phyloP scores from a whole-genome alignment of 192 early-diverging fungal species.

The Coemansia sp. region DNA sequence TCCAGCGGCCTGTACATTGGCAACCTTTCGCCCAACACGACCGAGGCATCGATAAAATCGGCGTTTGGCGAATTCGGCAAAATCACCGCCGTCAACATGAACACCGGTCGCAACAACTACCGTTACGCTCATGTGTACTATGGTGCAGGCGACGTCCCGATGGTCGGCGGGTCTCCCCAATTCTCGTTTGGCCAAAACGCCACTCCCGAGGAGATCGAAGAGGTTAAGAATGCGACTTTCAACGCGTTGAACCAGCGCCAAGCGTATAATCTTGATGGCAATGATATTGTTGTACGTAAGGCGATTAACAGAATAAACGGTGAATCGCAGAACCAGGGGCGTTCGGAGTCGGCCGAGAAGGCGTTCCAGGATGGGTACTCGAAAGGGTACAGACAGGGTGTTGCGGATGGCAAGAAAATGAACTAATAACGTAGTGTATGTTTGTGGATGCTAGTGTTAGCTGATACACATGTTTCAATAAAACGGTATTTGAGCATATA shows the following conservation, averaged over 20 bases:
- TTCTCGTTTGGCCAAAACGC: constrained; percentile 9
- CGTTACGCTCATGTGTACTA: constrained; percentile 46
- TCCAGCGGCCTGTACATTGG: constrained; percentile 32
- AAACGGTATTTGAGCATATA: too few species aligned
- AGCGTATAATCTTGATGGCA: neutral
- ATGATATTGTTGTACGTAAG: neutral
- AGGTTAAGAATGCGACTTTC: constrained; percentile 12
- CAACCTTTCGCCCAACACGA: constrained; percentile 10
- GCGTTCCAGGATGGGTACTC: neutral
- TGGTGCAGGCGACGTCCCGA: constrained; percentile 23
- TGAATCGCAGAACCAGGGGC: too few species aligned
- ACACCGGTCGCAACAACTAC: neutral
- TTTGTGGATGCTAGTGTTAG: too few species aligned
- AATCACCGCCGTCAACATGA: constrained; percentile 22
- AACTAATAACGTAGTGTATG: neutral
- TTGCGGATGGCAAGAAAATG: constrained; percentile 7
- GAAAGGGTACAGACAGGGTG: constrained; percentile 20
- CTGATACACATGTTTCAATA: too few species aligned
- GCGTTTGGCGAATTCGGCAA: constrained; percentile 31
- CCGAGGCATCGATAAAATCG: constrained; percentile 10
- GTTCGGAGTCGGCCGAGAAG: neutral
- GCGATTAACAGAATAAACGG: neutral
- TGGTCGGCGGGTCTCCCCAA: constrained; percentile 5
- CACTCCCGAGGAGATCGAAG: constrained; percentile 20
- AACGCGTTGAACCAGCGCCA: neutral